Conservation (phyloP, 495 filamentous ascomycete genomes). For the Hyaloscypha variabilis region DNA sequence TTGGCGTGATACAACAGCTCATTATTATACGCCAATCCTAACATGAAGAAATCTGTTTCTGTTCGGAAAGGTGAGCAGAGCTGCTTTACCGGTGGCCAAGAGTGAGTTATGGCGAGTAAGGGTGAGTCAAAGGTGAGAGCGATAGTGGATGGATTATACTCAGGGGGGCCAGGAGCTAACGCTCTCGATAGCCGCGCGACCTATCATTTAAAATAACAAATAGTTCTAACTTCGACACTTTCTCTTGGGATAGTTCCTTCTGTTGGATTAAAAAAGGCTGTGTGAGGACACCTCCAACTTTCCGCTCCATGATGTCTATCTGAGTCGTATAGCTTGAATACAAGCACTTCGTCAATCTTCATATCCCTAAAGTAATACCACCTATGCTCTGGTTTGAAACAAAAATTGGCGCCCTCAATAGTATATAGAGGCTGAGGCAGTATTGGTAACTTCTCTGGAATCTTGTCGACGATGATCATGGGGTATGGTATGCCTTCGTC, state of each 20-base stretch:
- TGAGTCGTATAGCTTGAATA: constrained; percentile 9
- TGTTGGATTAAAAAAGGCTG: background rate
- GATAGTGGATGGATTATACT: no score
- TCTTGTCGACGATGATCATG: constrained; percentile 1
- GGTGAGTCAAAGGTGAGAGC: no score
- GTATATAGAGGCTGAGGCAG: background rate
- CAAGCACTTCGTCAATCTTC: constrained; percentile 4
- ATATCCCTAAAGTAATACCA: constrained; percentile 1
- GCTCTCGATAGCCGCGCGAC: no score
- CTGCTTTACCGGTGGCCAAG: no score
- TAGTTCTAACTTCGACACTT: constrained; percentile 3
- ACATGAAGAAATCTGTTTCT: no score
- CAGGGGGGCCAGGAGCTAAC: no score
- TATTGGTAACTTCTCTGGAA: background rate
- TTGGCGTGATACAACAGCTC: constrained; percentile 3
- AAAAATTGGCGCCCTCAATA: background rate
- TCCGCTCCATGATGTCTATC: background rate
- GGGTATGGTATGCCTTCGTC: background rate
- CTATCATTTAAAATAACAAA: constrained; percentile 3
- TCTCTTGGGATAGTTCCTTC: constrained; percentile 3
- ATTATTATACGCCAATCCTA: no score
- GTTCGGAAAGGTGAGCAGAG: no score
- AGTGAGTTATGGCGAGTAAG: no score
- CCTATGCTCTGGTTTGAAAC: constrained; percentile 1
- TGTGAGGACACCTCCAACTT: background rate